Evolutionary conservation across 345 rosid genomes (phyloP).

Genomic region (Eucalyptus erythrocorys): DNA sequence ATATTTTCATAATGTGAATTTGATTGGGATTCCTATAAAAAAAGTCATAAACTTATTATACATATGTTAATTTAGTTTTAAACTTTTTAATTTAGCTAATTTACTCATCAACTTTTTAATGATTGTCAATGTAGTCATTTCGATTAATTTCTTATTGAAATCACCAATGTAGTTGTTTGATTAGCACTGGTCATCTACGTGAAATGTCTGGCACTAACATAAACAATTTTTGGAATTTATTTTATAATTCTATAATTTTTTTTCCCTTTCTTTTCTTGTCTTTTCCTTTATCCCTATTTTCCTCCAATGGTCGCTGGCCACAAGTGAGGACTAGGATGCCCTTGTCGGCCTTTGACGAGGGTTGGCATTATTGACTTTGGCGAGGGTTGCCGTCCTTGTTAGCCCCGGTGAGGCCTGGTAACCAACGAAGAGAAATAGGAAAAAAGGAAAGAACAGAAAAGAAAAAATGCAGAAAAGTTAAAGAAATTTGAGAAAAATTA

Average conservation of each 20-base stretch:
- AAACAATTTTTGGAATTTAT: not conserved
- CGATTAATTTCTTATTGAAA: not conserved
- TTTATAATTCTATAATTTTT: not conserved
- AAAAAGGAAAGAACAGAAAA: no score
- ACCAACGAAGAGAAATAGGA: not conserved
- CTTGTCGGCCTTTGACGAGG: not conserved
- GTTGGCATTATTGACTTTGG: not conserved
- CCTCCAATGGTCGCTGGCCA: rapidly evolving
- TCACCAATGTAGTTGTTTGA: not conserved
- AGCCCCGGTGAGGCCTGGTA: not conserved
- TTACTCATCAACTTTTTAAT: not conserved
- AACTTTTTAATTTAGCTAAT: not conserved
- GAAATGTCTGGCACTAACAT: rapidly evolving
- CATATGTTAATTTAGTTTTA: rapidly evolving
- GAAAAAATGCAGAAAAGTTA: no score
- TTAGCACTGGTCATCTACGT: rapidly evolving
- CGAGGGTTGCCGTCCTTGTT: not conserved
- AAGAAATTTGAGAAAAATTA: no score
- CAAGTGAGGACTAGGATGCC: not conserved
- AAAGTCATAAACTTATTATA: rapidly evolving
- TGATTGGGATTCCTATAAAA: not conserved
- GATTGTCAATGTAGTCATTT: not conserved
- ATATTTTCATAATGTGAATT: not conserved
- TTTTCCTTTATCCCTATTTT: not conserved
- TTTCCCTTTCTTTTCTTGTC: no score